Conservation (phyloP, 345 rosid genomes). For the Euphorbia peplus region DNA sequence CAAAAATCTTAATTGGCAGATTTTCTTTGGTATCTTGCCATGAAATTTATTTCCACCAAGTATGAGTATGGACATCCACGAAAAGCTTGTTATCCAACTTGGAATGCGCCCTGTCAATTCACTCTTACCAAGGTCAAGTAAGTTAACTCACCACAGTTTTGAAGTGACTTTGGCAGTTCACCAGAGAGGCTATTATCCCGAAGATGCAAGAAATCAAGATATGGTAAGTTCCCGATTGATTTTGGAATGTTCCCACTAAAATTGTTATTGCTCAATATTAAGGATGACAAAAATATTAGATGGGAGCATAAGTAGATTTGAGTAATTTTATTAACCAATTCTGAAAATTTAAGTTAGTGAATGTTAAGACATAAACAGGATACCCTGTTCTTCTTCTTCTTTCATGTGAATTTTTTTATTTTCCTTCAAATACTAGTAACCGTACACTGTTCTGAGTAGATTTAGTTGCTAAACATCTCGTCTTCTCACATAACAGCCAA, state of each 20-base stretch:
- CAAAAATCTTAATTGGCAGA: background rate
- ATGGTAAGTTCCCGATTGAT: constrained; percentile 10
- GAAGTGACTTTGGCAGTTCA: constrained; percentile 4
- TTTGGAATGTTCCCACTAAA: constrained; percentile 6
- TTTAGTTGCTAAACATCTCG: too few species aligned
- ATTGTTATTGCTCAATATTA: too few species aligned
- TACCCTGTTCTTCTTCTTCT: too few species aligned
- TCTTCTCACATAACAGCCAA: too few species aligned
- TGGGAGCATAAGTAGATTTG: too few species aligned
- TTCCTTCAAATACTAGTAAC: too few species aligned
- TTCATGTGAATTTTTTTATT: too few species aligned
- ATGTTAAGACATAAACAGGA: too few species aligned
- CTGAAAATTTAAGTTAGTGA: too few species aligned
- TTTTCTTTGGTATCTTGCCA: background rate
- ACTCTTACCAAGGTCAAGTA: background rate
- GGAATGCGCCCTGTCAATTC: constrained; percentile 4
- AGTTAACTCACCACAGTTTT: background rate
- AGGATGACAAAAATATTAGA: too few species aligned
- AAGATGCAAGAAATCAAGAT: background rate
- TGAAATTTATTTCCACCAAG: constrained; percentile 10
- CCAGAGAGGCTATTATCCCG: constrained; percentile 4
- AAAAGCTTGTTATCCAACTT: background rate
- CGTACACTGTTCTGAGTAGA: too few species aligned
- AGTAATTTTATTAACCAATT: too few species aligned
- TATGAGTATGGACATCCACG: background rate